phyloP scores from a whole-genome alignment of 176 grass and related monocot species.

The Bolboschoenus planiculmis region DNA sequence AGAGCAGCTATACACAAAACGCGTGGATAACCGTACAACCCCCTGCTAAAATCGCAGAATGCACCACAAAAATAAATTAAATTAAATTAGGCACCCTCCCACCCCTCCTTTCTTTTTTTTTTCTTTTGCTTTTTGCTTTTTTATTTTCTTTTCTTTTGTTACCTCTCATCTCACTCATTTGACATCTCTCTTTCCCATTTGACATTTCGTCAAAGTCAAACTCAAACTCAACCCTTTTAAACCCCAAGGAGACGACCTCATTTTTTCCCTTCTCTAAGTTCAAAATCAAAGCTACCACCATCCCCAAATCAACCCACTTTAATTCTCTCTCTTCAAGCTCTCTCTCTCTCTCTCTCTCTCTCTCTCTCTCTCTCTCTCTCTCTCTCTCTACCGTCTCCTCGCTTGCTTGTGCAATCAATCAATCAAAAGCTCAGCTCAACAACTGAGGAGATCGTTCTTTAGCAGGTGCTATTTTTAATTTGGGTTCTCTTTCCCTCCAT shows the following conservation, averaged over 20 bases:
- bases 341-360: too few relatives aligned
- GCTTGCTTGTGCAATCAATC: neutral
- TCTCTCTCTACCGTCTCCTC: neutral
- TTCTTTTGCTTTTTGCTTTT: neutral
- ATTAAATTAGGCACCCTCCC: neutral
- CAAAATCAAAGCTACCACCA: too few relatives aligned
- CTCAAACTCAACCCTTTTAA: constrained; percentile 15
- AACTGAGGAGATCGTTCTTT: neutral
- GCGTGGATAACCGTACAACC: constrained; percentile 10
- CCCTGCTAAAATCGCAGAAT: neutral
- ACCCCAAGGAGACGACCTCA: neutral
- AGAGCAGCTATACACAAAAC: constrained; percentile 21
- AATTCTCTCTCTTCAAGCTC: too few relatives aligned
- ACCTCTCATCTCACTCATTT: constrained; percentile 13
- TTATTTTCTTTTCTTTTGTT: neutral
- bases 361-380: neutral
- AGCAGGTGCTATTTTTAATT: neutral
- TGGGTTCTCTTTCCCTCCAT: neutral
- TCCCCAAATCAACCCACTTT: constrained; percentile 1
- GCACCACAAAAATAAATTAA: neutral
- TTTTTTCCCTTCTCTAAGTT: neutral
- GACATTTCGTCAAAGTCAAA: constrained; percentile 24
- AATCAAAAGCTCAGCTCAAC: neutral
- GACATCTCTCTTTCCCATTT: constrained; percentile 21
- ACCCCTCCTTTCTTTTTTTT: neutral